Base-by-base conservation (phyloP, 768 basidiomycete genomes). In the Pulveroboletus frians region DNA sequence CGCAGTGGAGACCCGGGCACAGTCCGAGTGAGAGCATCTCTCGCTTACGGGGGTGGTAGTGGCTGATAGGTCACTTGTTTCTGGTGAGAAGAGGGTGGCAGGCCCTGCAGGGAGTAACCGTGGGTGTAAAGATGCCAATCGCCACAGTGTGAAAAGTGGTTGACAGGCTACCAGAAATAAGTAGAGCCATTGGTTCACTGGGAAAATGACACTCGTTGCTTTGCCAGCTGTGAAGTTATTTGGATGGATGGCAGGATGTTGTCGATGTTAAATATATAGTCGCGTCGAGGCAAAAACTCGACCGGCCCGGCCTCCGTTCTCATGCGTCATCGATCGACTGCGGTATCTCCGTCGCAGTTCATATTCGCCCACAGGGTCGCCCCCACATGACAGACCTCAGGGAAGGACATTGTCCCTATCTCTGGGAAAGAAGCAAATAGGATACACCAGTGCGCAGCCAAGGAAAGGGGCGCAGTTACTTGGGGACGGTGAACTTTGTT, bases 11-110 rank as follows among this genome's bases (percentile, higher is more conserved):
- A 27, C 35, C 40, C 49, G 36, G 17, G 18, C 10, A 11, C 5
- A 2, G 50, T 39, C 23, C 39, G 47, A 18, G 26, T 46, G 29
- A 35, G 13, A 45, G n/a, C 56, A 53, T 64, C 17, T 29, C n/a
- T 17, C 4, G 4, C 23, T 40, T 15, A n/a, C 17, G 34, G n/a
- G 39, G 27, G 9, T 27, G 4, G 23, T 9, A 40, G 30, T 31
- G 8, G 42, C 3, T 20, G 18, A 15, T 14, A 4, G 8, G n/a
- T 31, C 30, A 43, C 17, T 3, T 30, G 13, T 18, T 1, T 9
- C 4, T 8, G 2, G 29, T 8, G 17, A 30, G n/a, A 13, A 3
- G 29, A 30, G 17, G 1, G 9, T 1, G 32, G 7, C 31, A 14
- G 11, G 11, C 20, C 9, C 5, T 21, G 18, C 18, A 20, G 29